These are phyloP conservation scores for Arctium lappa DNA, from an alignment of 129 eudicot species.

Conservation along the genomic window DNA sequence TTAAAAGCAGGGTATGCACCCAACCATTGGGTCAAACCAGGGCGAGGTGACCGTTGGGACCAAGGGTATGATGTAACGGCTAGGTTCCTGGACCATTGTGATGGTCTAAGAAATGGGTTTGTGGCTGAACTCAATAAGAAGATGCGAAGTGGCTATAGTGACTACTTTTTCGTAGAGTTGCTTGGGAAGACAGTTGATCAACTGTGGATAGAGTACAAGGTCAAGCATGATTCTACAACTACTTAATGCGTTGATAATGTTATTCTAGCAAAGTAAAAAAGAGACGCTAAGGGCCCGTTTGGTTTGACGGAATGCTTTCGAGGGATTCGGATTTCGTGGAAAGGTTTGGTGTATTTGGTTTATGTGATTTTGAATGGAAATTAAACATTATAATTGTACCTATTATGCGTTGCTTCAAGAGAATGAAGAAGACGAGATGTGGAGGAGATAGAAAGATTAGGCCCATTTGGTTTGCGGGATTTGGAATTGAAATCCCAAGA, in stretches of 20 bases:
- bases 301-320: too few relatives aligned
- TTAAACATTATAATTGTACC: too few relatives aligned
- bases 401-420: too few relatives aligned
- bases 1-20: constrained; percentile 49
- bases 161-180: constrained; percentile 37
- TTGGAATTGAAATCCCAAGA: too few relatives aligned
- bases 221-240: not conserved
- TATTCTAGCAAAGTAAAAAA: too few relatives aligned
- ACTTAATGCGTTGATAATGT: not conserved
- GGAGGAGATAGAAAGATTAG: too few relatives aligned
- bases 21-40: constrained; percentile 50
- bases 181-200: constrained; percentile 63
- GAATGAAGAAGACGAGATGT: too few relatives aligned
- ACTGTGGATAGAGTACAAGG: constrained; percentile 64
- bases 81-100: constrained; percentile 54
- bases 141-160: constrained; percentile 56
- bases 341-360: too few relatives aligned
- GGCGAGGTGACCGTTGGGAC: constrained; percentile 54
- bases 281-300: too few relatives aligned
- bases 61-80: constrained; percentile 70
- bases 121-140: constrained; percentile 59
- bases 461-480: too few relatives aligned
- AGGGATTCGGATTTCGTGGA: too few relatives aligned
- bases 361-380: too few relatives aligned
- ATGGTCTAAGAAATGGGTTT: constrained; percentile 49